phyloP scores from a whole-genome alignment of 2,329 filamentous ascomycete genomes.

The Celoporthe dispersa region DNA sequence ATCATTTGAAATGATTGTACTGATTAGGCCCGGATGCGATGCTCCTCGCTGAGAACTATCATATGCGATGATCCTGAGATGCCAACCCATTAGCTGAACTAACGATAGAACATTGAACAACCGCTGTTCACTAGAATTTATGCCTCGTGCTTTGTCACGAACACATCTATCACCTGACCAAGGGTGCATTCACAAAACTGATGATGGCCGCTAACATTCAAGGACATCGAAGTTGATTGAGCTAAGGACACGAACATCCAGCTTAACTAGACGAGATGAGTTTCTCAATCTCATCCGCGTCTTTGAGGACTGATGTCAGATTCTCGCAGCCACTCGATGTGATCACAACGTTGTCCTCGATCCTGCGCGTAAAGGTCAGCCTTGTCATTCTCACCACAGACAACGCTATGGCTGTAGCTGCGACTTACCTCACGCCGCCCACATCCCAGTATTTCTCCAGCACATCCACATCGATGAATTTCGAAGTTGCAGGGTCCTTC shows the following conservation, averaged over 20 bases:
- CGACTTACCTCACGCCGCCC: constrained; percentile 68
- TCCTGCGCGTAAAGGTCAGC: constrained; percentile 39
- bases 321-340: constrained; percentile 66
- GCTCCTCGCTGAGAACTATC: neutral
- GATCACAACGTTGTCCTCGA: constrained; percentile 68
- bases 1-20: neutral
- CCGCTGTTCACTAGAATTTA: neutral
- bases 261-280: constrained; percentile 46
- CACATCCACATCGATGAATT: constrained; percentile 76
- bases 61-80: neutral
- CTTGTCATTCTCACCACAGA: neutral
- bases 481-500: constrained; percentile 69
- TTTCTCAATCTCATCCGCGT: constrained; percentile 60
- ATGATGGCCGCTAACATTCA: neutral
- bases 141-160: neutral
- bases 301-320: constrained; percentile 67
- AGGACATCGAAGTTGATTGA: too few species aligned
- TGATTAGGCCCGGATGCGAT: neutral
- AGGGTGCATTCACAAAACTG: neutral
- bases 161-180: neutral
- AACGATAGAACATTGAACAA: neutral
- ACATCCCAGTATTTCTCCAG: constrained; percentile 83
- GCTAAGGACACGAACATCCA: neutral
- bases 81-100: neutral
- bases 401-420: neutral